A percentile compares a stretch with the other conserved stretches of the same genome.
Conservation (phyloP, 176 grass and related monocot genomes). For the Neostapfia colusana region DNA sequence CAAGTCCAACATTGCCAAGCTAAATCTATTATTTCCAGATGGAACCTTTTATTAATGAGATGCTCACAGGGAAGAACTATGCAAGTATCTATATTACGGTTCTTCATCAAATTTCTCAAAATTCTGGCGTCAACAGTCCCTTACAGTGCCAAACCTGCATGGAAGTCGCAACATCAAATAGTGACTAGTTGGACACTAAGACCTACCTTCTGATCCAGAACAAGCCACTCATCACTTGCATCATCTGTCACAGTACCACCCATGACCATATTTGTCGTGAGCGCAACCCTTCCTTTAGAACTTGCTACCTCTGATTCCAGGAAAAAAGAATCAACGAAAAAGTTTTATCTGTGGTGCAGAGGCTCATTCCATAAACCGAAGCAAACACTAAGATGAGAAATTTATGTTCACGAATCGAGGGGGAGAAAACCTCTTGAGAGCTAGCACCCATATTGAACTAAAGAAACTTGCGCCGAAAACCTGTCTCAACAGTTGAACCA, state of each 20-base stretch:
- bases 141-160: neutral
- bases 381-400: neutral
- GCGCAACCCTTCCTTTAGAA: slow-evolving; percentile 87
- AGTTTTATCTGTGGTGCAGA: neutral
- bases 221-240: slow-evolving; percentile 86
- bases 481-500: neutral
- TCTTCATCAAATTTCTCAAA: slow-evolving; percentile 1
- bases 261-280: slow-evolving; percentile 92
- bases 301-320: slow-evolving; percentile 75
- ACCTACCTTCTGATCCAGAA: slow-evolving; percentile 88
- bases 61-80: neutral
- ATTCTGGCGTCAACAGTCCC: neutral
- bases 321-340: slow-evolving; percentile 17
- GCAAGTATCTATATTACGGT: neutral
- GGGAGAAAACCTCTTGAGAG: neutral
- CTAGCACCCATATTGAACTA: neutral
- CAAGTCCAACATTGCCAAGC: neutral
- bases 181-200: neutral
- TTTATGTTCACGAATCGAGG: neutral
- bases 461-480: neutral
- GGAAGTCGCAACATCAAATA: slow-evolving; percentile 8
- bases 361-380: neutral
- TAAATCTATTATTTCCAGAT: neutral
- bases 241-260: slow-evolving; percentile 87
- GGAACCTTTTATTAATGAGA: neutral